phyloP scores from a whole-genome alignment of 805 yeast species.

The Pichia membranifaciens region DNA sequence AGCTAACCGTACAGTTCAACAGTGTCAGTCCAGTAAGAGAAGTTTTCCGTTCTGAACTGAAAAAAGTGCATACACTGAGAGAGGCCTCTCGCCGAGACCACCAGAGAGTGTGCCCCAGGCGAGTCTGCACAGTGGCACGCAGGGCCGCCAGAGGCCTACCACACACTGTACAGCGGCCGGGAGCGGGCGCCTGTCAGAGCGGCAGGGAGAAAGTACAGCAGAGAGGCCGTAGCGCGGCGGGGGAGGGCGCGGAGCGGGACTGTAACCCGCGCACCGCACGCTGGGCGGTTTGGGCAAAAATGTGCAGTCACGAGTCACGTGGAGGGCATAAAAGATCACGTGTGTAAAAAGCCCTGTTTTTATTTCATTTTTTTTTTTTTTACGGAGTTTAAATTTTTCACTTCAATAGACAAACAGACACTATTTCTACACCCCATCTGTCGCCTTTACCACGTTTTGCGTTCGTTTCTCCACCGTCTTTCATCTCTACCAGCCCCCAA shows the following conservation, averaged over 20 bases:
- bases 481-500: too few species aligned
- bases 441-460: too few species aligned
- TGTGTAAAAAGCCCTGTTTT: too few species aligned
- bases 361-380: too few species aligned
- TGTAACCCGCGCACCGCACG: conserved; percentile 8
- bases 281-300: not conserved
- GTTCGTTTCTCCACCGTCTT: too few species aligned
- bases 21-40: not conserved
- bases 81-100: too few species aligned
- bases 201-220: not conserved
- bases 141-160: not conserved
- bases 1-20: not conserved
- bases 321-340: too few species aligned
- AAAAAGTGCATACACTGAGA: too few species aligned
- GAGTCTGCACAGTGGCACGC: conserved; percentile 2
- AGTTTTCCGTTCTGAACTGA: too few species aligned
- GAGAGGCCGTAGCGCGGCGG: not conserved
- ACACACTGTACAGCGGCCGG: not conserved
- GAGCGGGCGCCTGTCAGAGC: not conserved
- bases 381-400: too few species aligned
- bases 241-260: not conserved
- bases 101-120: not conserved
- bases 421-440: too few species aligned
- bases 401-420: too few species aligned
- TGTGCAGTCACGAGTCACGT: conserved; percentile 3